These are phyloP conservation scores for Leccinum rimulosum DNA, from an alignment of 768 basidiomycete species.

Conservation along the genomic window DNA sequence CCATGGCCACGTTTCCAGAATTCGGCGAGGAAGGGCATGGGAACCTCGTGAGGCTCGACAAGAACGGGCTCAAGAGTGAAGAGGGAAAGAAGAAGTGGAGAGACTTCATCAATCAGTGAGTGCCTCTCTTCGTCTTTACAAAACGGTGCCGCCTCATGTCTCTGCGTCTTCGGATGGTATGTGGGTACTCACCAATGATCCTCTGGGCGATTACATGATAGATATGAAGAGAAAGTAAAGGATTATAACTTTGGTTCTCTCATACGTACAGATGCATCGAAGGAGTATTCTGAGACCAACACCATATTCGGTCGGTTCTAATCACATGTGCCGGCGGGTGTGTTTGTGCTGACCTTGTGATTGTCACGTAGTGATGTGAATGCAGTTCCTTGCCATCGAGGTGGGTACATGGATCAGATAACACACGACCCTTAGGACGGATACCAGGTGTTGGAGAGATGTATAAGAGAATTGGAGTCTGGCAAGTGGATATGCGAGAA, in stretches of 20 bases:
- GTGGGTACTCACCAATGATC: constrained; percentile 8
- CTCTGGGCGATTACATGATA: constrained; percentile 25
- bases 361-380: constrained; percentile 16
- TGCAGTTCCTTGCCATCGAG: constrained; percentile 91
- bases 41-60: constrained; percentile 63
- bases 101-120: constrained; percentile 74
- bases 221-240: constrained; percentile 87
- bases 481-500: too few relatives aligned
- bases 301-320: constrained; percentile 80
- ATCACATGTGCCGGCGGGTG: background rate
- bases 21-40: constrained; percentile 48
- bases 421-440: background rate
- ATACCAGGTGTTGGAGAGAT: too few relatives aligned
- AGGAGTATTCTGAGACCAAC: constrained; percentile 88
- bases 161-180: background rate
- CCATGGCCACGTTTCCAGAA: constrained; percentile 80
- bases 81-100: constrained; percentile 91
- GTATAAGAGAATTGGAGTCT: too few relatives aligned
- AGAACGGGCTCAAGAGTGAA: constrained; percentile 88
- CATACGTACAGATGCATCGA: constrained; percentile 73
- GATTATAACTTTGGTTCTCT: constrained; percentile 98
- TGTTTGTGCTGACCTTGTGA: constrained; percentile 10
- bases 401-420: constrained; percentile 37
- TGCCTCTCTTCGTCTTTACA: constrained; percentile 7
- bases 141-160: constrained; percentile 1